These are phyloP conservation scores for Oryza nivara DNA, from an alignment of 176 grass and related monocot species.

Conservation along the genomic window DNA sequence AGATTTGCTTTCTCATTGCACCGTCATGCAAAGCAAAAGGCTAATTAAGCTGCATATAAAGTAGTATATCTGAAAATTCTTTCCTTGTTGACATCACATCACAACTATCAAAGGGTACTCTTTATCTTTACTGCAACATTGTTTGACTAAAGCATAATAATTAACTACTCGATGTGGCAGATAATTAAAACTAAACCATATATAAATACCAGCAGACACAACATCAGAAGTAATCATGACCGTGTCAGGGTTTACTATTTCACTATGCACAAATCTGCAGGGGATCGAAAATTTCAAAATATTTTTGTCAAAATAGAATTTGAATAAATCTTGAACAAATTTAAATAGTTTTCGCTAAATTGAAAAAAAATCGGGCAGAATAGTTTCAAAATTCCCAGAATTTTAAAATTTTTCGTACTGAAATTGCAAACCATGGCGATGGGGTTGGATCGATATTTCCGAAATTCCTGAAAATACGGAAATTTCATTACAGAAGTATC, in stretches of 20 bases:
- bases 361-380: fast-evolving
- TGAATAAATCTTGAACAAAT: no score
- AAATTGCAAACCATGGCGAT: no score
- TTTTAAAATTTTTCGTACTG: no score
- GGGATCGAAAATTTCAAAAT: no score
- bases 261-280: no score
- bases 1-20: slow-evolving; percentile 5
- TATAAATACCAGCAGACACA: neutral
- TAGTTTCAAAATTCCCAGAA: no score
- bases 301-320: no score
- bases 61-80: neutral
- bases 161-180: neutral
- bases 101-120: neutral
- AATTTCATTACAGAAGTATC: no score
- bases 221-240: neutral
- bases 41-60: neutral
- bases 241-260: neutral
- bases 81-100: neutral
- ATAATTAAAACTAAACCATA: neutral
- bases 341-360: no score
- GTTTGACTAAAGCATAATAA: neutral
- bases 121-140: neutral
- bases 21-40: slow-evolving; percentile 32
- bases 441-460: no score
- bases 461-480: neutral